Conservation (phyloP, 2,329 filamentous ascomycete species). For the Neopestalotiopsis sp. region DNA sequence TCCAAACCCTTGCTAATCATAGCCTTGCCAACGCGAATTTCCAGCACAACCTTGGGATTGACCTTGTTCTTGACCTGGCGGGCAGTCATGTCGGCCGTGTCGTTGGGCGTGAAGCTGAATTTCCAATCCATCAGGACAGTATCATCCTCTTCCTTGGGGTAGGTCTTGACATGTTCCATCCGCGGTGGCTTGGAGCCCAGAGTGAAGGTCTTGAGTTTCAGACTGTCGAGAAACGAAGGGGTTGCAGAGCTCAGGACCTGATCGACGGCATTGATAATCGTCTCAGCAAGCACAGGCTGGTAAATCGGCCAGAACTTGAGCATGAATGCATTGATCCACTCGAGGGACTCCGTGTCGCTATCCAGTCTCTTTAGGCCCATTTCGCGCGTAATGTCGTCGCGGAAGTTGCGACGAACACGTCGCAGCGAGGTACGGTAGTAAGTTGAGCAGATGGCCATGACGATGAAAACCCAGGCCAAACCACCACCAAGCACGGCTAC, state of each 20-base stretch:
- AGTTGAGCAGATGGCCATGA: slow-evolving; percentile 91
- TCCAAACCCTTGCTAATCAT: slow-evolving; percentile 97
- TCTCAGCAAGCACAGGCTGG: slow-evolving; percentile 88
- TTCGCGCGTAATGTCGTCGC: slow-evolving; percentile 90
- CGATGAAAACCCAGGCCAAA: slow-evolving; percentile 87
- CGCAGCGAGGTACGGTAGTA: slow-evolving; percentile 97
- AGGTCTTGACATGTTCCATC: slow-evolving; percentile 97
- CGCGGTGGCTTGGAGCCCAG: slow-evolving; percentile 94
- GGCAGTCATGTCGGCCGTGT: slow-evolving; percentile 87
- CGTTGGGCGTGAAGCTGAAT: slow-evolving; percentile 98
- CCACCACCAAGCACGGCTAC: slow-evolving; percentile 89
- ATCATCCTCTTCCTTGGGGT: slow-evolving; percentile 93
- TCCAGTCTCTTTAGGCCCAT: slow-evolving; percentile 87
- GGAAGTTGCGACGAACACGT: slow-evolving; percentile 91
- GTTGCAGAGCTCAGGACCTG: slow-evolving; percentile 94
- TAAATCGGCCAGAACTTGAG: slow-evolving; percentile 99
- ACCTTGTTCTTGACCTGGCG: slow-evolving; percentile 93
- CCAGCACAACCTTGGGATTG: slow-evolving; percentile 94
- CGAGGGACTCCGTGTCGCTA: slow-evolving; percentile 87
- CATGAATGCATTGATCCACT: slow-evolving; percentile 99
- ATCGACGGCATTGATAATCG: slow-evolving; percentile 91
- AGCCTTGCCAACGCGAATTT: slow-evolving; percentile 93
- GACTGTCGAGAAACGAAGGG: slow-evolving; percentile 88
- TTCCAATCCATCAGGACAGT: slow-evolving; percentile 99
- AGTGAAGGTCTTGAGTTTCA: slow-evolving; percentile 92